A percentile compares a stretch with the other conserved stretches of the same genome.
These are phyloP conservation scores for Kregervanrija fluxuum DNA, from an alignment of 805 yeast species.

Conservation along the genomic window DNA sequence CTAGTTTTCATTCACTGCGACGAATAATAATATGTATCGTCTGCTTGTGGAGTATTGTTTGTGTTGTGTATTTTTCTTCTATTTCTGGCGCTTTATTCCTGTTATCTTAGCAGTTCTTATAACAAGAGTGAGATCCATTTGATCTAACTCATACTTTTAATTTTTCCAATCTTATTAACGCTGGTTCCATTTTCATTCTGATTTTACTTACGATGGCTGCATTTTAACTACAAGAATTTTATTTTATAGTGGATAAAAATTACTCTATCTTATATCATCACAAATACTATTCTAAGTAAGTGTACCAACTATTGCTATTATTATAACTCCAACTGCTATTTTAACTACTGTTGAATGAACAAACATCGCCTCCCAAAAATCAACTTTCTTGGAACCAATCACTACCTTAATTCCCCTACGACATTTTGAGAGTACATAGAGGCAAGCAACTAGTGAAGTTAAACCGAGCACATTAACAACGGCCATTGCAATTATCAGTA, in stretches of 20 bases:
- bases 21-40: no score
- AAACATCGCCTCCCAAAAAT: no score
- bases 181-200: constrained; percentile 17
- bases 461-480: background rate
- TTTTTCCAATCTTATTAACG: no score
- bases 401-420: background rate
- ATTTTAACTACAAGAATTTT: constrained; percentile 20
- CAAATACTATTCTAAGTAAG: constrained; percentile 7
- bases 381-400: no score
- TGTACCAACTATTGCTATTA: constrained; percentile 7
- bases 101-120: no score
- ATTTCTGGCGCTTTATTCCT: no score
- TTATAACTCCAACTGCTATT: constrained; percentile 5
- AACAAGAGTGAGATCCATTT: background rate
- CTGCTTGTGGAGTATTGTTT: no score
- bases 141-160: no score
- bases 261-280: constrained; percentile 5
- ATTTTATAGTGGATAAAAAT: constrained; percentile 20
- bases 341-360: background rate
- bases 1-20: no score
- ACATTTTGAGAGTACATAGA: no score
- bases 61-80: no score
- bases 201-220: constrained; percentile 23
- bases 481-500: background rate
- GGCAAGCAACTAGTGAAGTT: no score